A percentile compares a stretch with the other conserved stretches of the same genome.
Evolutionary conservation across 768 basidiomycete genomes (phyloP).

Genomic region (Fibroporia radiculosa): DNA sequence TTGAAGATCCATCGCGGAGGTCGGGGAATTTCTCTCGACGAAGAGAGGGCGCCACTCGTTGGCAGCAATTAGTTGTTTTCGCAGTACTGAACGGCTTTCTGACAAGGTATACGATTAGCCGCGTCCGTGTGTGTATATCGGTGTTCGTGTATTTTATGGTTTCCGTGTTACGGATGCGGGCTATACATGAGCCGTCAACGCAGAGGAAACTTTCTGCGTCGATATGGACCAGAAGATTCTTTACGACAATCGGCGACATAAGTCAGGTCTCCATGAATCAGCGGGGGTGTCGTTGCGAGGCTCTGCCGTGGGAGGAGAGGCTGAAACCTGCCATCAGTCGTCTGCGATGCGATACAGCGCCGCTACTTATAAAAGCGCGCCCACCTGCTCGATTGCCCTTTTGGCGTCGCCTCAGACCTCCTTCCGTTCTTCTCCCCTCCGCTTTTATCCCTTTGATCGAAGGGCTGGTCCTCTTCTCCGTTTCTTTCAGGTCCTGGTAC

Average conservation of each 20-base stretch:
- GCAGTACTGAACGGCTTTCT: not conserved
- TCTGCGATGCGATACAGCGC: no score
- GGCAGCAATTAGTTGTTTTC: constrained; percentile 15
- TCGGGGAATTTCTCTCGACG: constrained; percentile 64
- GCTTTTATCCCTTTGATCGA: not conserved
- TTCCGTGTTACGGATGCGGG: no score
- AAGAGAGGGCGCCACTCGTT: constrained; percentile 83
- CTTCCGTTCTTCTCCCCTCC: not conserved
- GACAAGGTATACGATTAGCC: not conserved
- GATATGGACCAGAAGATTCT: no score
- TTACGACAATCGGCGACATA: no score
- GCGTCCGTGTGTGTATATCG: not conserved
- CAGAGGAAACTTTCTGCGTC: no score
- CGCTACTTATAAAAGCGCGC: not conserved
- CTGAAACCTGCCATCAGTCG: no score
- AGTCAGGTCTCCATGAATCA: no score
- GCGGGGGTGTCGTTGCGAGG: no score
- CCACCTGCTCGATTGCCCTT: no score
- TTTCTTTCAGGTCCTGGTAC: constrained; percentile 2
- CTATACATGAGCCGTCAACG: no score
- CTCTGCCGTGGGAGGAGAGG: no score
- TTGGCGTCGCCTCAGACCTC: not conserved
- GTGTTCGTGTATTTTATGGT: not conserved
- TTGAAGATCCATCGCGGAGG: constrained; percentile 31
- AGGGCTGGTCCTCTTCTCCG: constrained; percentile 4